Percentiles rank a stretch among this genome's conserved stretches.
Conservation (phyloP, 768 basidiomycete genomes). For the Podaxis sp. region DNA sequence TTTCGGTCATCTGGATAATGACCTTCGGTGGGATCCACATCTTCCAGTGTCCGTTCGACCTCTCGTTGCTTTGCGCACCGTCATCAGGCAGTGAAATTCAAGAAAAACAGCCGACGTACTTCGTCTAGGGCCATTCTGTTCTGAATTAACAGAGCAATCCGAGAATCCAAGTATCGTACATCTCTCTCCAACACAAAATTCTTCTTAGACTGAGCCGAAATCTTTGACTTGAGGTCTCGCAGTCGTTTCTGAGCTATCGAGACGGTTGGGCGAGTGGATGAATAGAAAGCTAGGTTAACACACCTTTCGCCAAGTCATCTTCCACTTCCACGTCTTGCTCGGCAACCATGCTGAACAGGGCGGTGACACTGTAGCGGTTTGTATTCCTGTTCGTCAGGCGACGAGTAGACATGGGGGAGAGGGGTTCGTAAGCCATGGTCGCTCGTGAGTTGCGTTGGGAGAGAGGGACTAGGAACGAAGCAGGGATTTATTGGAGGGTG, state of each 20-base stretch:
- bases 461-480: conserved; percentile 19
- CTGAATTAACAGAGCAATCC: conserved; percentile 96
- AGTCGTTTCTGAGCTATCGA: conserved; percentile 90
- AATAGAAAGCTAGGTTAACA: conserved; percentile 25
- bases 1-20: conserved; percentile 94
- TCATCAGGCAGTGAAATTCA: conserved; percentile 16
- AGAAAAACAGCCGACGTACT: conserved; percentile 42
- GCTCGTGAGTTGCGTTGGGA: conserved; percentile 27
- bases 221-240: conserved; percentile 92
- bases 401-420: conserved; percentile 67
- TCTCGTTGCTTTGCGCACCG: conserved; percentile 72
- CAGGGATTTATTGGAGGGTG: conserved; percentile 8
- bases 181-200: conserved; percentile 99
- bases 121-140: conserved; percentile 98
- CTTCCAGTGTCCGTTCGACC: conserved; percentile 93
- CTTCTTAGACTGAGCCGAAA: conserved; percentile 99
- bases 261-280: neutral
- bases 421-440: conserved; percentile 61
- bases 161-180: conserved; percentile 95
- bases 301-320: conserved; percentile 93
- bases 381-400: conserved; percentile 90
- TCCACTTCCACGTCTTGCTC: conserved; percentile 98
- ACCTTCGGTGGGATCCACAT: conserved; percentile 90
- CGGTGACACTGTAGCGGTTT: conserved; percentile 94
- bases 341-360: conserved; percentile 95